Conservation (phyloP, 768 basidiomycete species). For the Rickenella mellea region DNA sequence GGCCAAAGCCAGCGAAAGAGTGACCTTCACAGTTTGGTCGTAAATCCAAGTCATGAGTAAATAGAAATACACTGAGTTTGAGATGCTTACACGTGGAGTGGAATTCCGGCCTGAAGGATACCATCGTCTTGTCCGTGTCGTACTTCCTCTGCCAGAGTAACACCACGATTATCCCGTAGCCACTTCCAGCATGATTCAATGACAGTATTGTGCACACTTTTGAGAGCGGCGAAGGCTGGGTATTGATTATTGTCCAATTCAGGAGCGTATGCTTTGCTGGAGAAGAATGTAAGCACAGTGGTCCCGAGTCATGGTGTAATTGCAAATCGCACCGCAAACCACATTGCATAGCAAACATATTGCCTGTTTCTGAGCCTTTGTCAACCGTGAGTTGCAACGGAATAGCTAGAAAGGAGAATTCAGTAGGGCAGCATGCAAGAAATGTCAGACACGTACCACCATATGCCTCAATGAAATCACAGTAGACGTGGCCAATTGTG, state of each 20-base stretch:
- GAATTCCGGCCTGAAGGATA: too few species aligned
- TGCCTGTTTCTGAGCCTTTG: constrained; percentile 22
- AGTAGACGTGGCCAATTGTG: constrained; percentile 21
- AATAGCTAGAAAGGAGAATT: constrained; percentile 10
- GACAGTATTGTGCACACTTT: constrained; percentile 20
- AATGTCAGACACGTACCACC: constrained; percentile 13
- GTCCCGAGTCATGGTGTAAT: too few species aligned
- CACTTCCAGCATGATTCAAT: constrained; percentile 23
- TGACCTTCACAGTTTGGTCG: constrained; percentile 8
- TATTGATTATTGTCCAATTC: constrained; percentile 13
- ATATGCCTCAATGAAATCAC: constrained; percentile 21
- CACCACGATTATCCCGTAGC: constrained; percentile 13
- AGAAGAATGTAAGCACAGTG: background rate
- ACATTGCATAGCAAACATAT: constrained; percentile 14
- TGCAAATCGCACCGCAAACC: constrained; percentile 1
- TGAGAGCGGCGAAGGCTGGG: constrained; percentile 11
- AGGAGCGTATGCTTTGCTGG: constrained; percentile 14
- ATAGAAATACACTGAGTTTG: too few species aligned
- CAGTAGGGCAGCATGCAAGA: background rate
- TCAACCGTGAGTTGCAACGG: constrained; percentile 20
- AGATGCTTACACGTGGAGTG: too few species aligned
- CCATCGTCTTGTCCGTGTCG: constrained; percentile 7
- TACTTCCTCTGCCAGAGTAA: constrained; percentile 9
- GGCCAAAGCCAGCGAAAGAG: constrained; percentile 26
- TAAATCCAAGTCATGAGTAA: constrained; percentile 2